Percentiles rank a stretch among this genome's conserved stretches.
Evolutionary conservation across 495 filamentous ascomycete species (phyloP).

Genomic region (Cairneyella variabilis): DNA sequence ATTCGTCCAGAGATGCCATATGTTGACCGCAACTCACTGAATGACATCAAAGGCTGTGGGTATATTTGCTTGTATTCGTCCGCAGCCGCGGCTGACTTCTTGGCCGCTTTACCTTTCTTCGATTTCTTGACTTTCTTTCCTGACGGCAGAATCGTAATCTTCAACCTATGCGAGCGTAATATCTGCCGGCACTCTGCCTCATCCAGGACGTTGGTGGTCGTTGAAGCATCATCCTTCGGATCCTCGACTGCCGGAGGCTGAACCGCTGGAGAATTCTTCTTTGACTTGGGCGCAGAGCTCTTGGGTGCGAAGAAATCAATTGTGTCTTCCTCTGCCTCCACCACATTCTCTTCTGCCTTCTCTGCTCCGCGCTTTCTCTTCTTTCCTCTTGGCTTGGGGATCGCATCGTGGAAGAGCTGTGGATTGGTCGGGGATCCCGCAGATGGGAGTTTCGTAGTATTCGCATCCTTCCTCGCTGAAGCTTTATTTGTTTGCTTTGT

Average conservation of each 20-base stretch:
- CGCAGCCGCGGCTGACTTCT: conserved; percentile 46
- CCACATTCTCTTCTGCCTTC: conserved; percentile 18
- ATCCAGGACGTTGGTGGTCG: conserved; percentile 30
- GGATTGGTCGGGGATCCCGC: conserved; percentile 44
- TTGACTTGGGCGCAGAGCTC: conserved; percentile 18
- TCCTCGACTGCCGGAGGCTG: conserved; percentile 19
- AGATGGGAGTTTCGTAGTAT: conserved; percentile 42
- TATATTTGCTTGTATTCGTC: conserved; percentile 48
- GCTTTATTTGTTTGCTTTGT: conserved; percentile 42
- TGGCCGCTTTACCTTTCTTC: conserved; percentile 44
- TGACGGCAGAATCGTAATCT: conserved; percentile 65
- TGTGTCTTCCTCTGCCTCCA: conserved; percentile 29
- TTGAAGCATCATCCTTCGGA: background rate
- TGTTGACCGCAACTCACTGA: conserved; percentile 61
- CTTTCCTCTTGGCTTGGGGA: conserved; percentile 31
- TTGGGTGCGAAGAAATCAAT: conserved; percentile 46
- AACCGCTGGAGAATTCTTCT: conserved; percentile 19
- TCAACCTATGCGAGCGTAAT: conserved; percentile 81
- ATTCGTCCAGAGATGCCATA: conserved; percentile 71
- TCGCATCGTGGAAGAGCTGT: conserved; percentile 45
- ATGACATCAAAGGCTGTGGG: conserved; percentile 74
- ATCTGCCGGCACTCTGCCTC: conserved; percentile 69
- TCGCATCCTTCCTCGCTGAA: conserved; percentile 26
- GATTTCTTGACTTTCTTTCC: conserved; percentile 44
- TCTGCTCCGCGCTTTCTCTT: conserved; percentile 46